Evolutionary conservation across 2,329 filamentous ascomycete genomes (phyloP).

Genomic region (Annulohypoxylon truncatum): DNA sequence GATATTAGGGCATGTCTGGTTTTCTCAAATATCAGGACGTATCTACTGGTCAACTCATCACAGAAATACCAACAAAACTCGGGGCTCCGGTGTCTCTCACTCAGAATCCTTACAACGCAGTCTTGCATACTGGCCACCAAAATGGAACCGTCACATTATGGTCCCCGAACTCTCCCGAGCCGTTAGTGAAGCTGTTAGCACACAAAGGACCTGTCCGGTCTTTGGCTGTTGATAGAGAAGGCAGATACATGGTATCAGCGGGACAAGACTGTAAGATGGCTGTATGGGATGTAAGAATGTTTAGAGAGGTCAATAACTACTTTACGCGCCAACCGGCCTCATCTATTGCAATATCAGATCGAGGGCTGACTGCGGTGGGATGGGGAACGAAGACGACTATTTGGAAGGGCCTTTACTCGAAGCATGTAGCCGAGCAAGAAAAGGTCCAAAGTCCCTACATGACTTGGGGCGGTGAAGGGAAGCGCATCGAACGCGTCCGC

Average conservation of each 20-base stretch:
- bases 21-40: conserved; percentile 85
- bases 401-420: conserved; percentile 90
- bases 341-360: conserved; percentile 88
- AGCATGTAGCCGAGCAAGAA: conserved; percentile 74
- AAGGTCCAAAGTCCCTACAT: conserved; percentile 92
- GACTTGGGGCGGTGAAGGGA: conserved; percentile 89
- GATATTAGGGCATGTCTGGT: conserved; percentile 76
- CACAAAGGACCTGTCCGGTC: conserved; percentile 90
- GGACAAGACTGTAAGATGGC: conserved; percentile 74
- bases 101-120: conserved; percentile 92
- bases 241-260: conserved; percentile 93
- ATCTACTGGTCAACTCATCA: conserved; percentile 88
- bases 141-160: conserved; percentile 95
- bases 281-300: conserved; percentile 90
- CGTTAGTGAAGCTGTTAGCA: conserved; percentile 89
- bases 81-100: conserved; percentile 85
- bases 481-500: conserved; percentile 79
- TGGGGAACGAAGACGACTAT: conserved; percentile 91
- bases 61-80: conserved; percentile 85
- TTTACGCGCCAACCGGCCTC: conserved; percentile 84
- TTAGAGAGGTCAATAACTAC: conserved; percentile 92
- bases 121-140: conserved; percentile 92
- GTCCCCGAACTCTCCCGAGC: conserved; percentile 90
- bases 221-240: conserved; percentile 86
- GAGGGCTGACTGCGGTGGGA: conserved; percentile 86